Evolutionary conservation across 257 asterid species (phyloP).

Genomic region (Agastache rugosa): DNA sequence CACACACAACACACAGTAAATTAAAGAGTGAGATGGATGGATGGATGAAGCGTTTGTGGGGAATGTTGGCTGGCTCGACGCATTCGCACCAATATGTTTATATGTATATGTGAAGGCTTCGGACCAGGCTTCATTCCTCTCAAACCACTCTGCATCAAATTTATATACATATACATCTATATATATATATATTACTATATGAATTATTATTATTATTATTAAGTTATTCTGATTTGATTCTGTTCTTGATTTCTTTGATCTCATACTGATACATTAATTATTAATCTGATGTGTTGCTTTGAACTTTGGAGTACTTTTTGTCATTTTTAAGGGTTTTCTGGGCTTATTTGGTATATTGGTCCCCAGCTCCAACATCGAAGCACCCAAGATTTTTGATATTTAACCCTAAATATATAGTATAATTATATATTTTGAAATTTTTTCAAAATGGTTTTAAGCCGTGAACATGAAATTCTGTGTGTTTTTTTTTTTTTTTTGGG

Average conservation of each 20-base stretch:
- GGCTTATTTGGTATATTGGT: neutral
- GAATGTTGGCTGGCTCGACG: constrained; percentile 84
- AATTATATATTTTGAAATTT: neutral
- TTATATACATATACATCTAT: too few relatives aligned
- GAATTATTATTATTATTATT: too few relatives aligned
- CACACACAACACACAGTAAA: constrained; percentile 4
- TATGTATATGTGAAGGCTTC: constrained; percentile 46
- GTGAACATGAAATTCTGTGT: constrained; percentile 26
- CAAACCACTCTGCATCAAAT: constrained; percentile 19
- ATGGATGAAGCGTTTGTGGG: constrained; percentile 57
- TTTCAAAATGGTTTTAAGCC: neutral
- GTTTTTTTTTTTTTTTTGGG: neutral
- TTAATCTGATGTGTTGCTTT: neutral
- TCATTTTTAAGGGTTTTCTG: constrained; percentile 19
- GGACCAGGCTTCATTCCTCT: constrained; percentile 56
- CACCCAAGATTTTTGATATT: neutral
- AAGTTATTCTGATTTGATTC: neutral
- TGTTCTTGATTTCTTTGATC: neutral
- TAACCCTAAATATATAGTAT: neutral
- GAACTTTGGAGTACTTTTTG: neutral
- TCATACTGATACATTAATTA: neutral
- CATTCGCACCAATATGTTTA: constrained; percentile 37
- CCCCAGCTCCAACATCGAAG: neutral
- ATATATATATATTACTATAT: neutral
- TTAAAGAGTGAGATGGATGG: neutral